Conservation (phyloP, 148 eudicot species). For the Rhododendron henanense region DNA sequence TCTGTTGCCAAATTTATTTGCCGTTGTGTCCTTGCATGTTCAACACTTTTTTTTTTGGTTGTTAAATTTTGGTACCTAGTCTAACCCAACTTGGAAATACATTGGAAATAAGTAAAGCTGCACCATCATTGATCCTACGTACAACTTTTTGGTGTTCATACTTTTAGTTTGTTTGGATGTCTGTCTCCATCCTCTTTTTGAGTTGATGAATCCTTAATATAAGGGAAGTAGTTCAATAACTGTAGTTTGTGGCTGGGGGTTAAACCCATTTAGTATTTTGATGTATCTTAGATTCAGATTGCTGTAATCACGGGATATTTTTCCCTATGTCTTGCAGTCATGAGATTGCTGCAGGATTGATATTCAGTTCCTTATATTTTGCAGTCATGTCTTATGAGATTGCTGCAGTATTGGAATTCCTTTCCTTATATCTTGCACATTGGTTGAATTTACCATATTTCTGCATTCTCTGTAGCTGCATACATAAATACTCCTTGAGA, state of each 20-base stretch:
- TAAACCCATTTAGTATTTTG: neutral
- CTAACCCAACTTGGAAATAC: neutral
- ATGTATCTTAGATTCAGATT: neutral
- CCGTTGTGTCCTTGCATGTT: neutral
- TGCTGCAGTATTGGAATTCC: neutral
- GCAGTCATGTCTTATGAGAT: neutral
- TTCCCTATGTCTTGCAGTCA: neutral
- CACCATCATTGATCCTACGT: neutral
- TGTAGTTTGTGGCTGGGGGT: neutral
- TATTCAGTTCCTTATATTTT: neutral
- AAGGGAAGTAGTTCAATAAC: neutral
- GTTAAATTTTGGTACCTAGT: neutral
- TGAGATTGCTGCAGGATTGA: neutral
- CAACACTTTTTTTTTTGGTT: neutral
- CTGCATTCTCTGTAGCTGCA: neutral
- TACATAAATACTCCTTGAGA: neutral
- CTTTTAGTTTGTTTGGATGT: neutral
- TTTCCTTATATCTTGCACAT: neutral
- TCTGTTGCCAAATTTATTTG: slow-evolving; percentile 8
- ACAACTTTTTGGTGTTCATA: neutral
- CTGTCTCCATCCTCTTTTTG: neutral
- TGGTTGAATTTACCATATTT: neutral
- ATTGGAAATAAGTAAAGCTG: neutral
- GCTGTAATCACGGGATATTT: neutral
- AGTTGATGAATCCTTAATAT: neutral